These are phyloP conservation scores for Arabidopsis arenosa DNA, from an alignment of 345 rosid species.

Conservation along the genomic window DNA sequence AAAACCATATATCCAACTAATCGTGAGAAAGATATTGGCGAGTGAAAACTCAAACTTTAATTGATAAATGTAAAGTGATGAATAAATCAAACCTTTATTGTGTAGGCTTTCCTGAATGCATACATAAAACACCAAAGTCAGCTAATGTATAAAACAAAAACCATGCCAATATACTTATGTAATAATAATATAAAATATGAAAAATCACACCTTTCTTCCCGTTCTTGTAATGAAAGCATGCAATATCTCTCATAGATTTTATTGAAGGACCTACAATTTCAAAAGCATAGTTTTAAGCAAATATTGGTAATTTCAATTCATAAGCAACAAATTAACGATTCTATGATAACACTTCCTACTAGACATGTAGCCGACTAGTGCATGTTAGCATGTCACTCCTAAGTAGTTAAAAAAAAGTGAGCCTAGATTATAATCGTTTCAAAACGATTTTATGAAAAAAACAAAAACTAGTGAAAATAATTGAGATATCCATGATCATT, in stretches of 20 bases:
- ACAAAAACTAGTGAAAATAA: too few species aligned
- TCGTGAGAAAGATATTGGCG: neutral
- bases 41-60: neutral
- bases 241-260: conserved; percentile 1
- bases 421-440: neutral
- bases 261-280: conserved; percentile 10
- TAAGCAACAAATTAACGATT: neutral
- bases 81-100: conserved; percentile 30
- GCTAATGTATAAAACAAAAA: neutral
- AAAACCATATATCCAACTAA: neutral
- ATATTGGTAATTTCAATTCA: neutral
- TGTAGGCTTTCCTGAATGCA: conserved; percentile 16
- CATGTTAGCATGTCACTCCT: neutral
- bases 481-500: neutral
- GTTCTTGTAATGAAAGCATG: neutral
- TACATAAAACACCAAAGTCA: neutral
- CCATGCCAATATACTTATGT: neutral
- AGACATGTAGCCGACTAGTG: too few species aligned
- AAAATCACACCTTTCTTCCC: conserved; percentile 18
- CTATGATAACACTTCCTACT: too few species aligned
- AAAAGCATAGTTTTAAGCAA: neutral
- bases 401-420: neutral
- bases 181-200: neutral
- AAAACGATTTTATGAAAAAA: neutral
- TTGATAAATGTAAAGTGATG: neutral